phyloP scores from a whole-genome alignment of 2,329 filamentous ascomycete species.

The Metarhizium guizhouense region DNA sequence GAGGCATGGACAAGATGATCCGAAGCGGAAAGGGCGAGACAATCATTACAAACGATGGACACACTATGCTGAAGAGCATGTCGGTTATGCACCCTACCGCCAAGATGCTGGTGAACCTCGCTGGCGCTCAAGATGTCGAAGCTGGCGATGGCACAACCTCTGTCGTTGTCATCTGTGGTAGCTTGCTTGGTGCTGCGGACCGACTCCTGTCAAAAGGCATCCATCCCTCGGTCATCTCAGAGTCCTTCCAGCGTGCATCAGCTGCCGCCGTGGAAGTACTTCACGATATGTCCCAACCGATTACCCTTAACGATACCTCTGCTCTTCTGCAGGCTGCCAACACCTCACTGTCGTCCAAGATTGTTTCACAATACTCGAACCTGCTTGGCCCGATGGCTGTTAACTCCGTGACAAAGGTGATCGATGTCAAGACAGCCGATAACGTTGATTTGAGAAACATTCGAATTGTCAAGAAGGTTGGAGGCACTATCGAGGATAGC shows the following conservation, averaged over 20 bases:
- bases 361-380: slow-evolving; percentile 94
- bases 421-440: slow-evolving; percentile 89
- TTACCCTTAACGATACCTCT: slow-evolving; percentile 77
- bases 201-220: slow-evolving; percentile 85
- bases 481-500: slow-evolving; percentile 96
- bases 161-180: slow-evolving; percentile 95
- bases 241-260: slow-evolving; percentile 92
- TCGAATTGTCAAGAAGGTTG: slow-evolving; percentile 92
- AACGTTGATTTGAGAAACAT: slow-evolving; percentile 97
- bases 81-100: slow-evolving; percentile 98
- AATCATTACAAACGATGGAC: slow-evolving; percentile 98
- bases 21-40: slow-evolving; percentile 93
- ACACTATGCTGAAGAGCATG: slow-evolving; percentile 99
- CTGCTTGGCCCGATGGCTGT: slow-evolving; percentile 96
- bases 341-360: slow-evolving; percentile 95
- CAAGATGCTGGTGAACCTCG: slow-evolving; percentile 97
- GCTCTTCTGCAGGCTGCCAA: slow-evolving; percentile 94
- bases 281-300: slow-evolving; percentile 91
- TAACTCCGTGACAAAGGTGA: slow-evolving; percentile 89
- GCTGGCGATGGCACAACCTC: slow-evolving; percentile 97
- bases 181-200: slow-evolving; percentile 87
- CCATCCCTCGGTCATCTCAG: slow-evolving; percentile 95
- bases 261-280: slow-evolving; percentile 81
- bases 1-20: slow-evolving; percentile 99
- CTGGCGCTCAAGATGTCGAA: slow-evolving; percentile 95